Percentiles rank a stretch among this genome's conserved stretches.
Evolutionary conservation across 306 rosid species (phyloP).

Genomic region (Vachellia pachyceras): DNA sequence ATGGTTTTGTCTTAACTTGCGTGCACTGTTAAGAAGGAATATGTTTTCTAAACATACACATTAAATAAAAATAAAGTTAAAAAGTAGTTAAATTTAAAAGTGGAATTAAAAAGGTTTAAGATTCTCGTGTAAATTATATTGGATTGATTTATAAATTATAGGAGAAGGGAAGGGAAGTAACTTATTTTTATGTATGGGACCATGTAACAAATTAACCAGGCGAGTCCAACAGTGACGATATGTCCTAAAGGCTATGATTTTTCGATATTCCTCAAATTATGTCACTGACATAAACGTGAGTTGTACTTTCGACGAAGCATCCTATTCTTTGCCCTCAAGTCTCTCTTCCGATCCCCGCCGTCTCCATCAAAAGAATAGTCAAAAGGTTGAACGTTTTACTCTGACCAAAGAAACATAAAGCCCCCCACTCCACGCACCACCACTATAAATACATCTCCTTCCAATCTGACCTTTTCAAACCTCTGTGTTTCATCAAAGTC

Average conservation of each 20-base stretch:
- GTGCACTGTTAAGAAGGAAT: no score
- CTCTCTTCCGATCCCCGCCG: slow-evolving; percentile 18
- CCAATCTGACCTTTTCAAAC: slow-evolving; percentile 20
- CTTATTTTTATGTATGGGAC: no score
- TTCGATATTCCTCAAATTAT: slow-evolving; percentile 6
- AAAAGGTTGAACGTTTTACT: slow-evolving; percentile 39
- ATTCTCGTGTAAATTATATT: no score
- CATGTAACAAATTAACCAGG: not conserved
- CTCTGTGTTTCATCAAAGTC: not conserved
- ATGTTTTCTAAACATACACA: no score
- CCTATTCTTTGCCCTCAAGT: slow-evolving; percentile 32
- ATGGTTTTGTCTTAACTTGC: no score
- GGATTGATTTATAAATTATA: no score
- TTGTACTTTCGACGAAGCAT: slow-evolving; percentile 58
- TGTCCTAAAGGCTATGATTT: not conserved
- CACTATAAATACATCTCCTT: not conserved
- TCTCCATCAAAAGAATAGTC: slow-evolving; percentile 41
- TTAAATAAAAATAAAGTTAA: no score
- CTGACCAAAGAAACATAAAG: slow-evolving; percentile 37
- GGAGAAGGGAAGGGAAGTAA: no score
- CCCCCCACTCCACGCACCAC: not conserved
- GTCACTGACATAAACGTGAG: slow-evolving; percentile 23
- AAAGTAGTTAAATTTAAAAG: no score
- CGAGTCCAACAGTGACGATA: slow-evolving; percentile 28
- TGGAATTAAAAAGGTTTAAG: no score